Conservation (phyloP, 352 stramenopile genomes). For the Pythium brachiatum region DNA sequence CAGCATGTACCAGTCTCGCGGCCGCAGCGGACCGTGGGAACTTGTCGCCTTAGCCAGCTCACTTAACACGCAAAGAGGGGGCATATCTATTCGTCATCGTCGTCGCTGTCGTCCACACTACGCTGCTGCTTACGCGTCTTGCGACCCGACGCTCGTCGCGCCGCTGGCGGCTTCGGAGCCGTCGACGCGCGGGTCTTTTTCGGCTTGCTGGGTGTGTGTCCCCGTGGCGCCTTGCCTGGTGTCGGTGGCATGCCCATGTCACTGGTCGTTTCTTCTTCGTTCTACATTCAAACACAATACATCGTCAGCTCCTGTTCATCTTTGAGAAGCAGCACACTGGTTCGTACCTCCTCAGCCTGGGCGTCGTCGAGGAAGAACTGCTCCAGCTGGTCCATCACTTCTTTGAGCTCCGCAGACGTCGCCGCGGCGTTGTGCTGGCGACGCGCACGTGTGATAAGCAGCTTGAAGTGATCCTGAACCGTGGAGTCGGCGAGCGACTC, state of each 20-base stretch:
- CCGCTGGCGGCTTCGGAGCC: neutral
- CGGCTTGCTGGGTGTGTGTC: conserved; percentile 4
- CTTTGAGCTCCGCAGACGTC: conserved; percentile 66
- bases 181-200: conserved; percentile 5
- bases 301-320: neutral
- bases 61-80: neutral
- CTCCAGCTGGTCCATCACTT: conserved; percentile 72
- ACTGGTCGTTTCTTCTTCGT: conserved; percentile 16
- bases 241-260: conserved; percentile 10
- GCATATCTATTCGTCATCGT: conserved; percentile 13
- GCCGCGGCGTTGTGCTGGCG: conserved; percentile 36
- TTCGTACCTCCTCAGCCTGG: conserved; percentile 38
- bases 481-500: conserved; percentile 90
- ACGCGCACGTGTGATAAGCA: conserved; percentile 67
- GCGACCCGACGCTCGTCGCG: neutral
- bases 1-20: conserved; percentile 52
- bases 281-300: conserved; percentile 8
- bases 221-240: conserved; percentile 5
- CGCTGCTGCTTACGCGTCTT: conserved; percentile 9
- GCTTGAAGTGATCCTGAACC: conserved; percentile 90
- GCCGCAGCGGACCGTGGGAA: conserved; percentile 28
- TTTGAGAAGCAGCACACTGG: too few species aligned
- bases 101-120: conserved; percentile 8
- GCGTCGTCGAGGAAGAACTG: conserved; percentile 35
- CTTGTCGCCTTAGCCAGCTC: conserved; percentile 5